phyloP scores from a whole-genome alignment of 805 yeast species.

The Kodamaea nitidulidarum region DNA sequence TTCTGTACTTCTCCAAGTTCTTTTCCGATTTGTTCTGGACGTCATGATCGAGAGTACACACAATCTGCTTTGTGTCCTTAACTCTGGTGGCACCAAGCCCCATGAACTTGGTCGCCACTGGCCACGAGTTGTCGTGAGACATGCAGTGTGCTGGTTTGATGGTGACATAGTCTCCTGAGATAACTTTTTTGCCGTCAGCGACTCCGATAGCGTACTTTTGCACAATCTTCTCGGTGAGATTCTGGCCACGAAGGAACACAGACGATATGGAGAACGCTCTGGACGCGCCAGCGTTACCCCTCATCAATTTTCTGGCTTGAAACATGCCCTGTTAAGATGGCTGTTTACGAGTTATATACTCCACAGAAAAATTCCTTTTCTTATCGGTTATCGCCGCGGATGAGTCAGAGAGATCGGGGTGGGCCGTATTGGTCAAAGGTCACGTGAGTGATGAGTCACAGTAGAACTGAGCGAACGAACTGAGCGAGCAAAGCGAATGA shows the following conservation, averaged over 20 bases:
- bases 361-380: neutral
- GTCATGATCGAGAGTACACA: constrained; percentile 95
- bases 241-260: constrained; percentile 52
- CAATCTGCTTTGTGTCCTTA: constrained; percentile 84
- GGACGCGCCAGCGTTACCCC: neutral
- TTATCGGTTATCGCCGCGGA: constrained; percentile 5
- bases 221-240: constrained; percentile 91
- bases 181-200: constrained; percentile 70
- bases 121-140: constrained; percentile 99
- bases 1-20: constrained; percentile 80
- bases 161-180: constrained; percentile 90
- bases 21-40: constrained; percentile 91
- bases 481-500: too few species aligned
- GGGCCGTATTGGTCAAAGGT: constrained; percentile 5
- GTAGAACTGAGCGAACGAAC: neutral
- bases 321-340: constrained; percentile 1
- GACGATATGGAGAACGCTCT: constrained; percentile 20
- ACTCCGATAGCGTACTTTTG: constrained; percentile 89
- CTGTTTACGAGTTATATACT: neutral
- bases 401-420: constrained; percentile 6
- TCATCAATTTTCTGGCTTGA: constrained; percentile 3
- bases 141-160: constrained; percentile 95
- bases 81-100: constrained; percentile 87
- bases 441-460: constrained; percentile 4
- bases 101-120: constrained; percentile 94